Evolutionary conservation across 495 filamentous ascomycete species (phyloP).

Genomic region (Aeminium ludgeri): DNA sequence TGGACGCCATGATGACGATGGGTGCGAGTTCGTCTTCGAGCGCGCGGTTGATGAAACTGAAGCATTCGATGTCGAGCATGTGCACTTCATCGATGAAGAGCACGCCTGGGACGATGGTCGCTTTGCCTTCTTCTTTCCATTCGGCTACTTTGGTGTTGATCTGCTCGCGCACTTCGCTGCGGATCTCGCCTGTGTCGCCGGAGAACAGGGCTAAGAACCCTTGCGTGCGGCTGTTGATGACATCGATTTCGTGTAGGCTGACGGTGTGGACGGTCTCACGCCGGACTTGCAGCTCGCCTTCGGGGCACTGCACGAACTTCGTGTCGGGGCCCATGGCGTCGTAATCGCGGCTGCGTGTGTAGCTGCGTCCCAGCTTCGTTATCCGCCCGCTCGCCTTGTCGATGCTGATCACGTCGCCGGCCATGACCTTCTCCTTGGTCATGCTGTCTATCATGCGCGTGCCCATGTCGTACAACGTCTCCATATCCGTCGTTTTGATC

Average conservation of each 20-base stretch:
- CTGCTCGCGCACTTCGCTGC: constrained; percentile 91
- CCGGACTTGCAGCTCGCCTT: constrained; percentile 92
- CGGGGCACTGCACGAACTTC: constrained; percentile 95
- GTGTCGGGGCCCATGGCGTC: constrained; percentile 98
- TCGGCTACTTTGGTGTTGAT: constrained; percentile 97
- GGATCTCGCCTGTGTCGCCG: constrained; percentile 94
- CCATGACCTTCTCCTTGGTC: constrained; percentile 97
- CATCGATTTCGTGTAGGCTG: constrained; percentile 93
- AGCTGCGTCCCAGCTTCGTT: constrained; percentile 85
- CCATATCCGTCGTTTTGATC: constrained; percentile 99
- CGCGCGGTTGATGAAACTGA: constrained; percentile 94
- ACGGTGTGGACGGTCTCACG: constrained; percentile 96
- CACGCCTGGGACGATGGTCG: constrained; percentile 91
- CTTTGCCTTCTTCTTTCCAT: constrained; percentile 98
- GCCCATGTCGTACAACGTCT: constrained; percentile 98
- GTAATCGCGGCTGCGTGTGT: constrained; percentile 87
- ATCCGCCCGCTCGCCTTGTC: constrained; percentile 97
- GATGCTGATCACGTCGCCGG: constrained; percentile 93
- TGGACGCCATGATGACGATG: constrained; percentile 99
- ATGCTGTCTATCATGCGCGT: constrained; percentile 99
- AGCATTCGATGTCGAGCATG: constrained; percentile 99
- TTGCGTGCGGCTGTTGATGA: constrained; percentile 95
- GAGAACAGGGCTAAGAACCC: constrained; percentile 93
- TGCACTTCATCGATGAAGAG: constrained; percentile 98
- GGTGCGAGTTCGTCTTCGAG: constrained; percentile 85